Evolutionary conservation across 2,329 filamentous ascomycete genomes (phyloP).

Genomic region (Fusarium concolor): DNA sequence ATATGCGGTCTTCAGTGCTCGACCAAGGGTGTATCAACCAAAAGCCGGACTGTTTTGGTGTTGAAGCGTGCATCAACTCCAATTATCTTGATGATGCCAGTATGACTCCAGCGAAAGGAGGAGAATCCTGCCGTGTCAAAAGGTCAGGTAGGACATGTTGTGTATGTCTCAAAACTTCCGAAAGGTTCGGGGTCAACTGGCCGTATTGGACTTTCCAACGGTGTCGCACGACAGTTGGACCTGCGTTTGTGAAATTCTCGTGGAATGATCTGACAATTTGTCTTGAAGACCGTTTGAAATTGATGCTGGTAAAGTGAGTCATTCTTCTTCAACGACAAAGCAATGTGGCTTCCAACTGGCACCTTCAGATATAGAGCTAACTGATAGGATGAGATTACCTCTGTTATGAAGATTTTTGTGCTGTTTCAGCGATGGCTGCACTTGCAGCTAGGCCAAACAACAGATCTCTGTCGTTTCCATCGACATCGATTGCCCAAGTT

Average conservation of each 20-base stretch:
- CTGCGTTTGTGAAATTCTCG: slow-evolving; percentile 27
- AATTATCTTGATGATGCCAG: not conserved
- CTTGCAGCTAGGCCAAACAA: slow-evolving; percentile 2
- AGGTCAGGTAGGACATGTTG: slow-evolving; percentile 10
- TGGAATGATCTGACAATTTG: slow-evolving; percentile 32
- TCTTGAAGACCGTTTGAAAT: slow-evolving; percentile 23
- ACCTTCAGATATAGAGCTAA: not conserved
- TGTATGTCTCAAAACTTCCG: slow-evolving; percentile 33
- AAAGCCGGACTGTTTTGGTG: not conserved
- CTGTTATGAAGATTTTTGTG: not conserved
- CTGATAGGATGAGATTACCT: not conserved
- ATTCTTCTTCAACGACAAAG: not conserved
- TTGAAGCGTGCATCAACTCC: not conserved
- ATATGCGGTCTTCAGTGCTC: not conserved
- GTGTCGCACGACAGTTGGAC: slow-evolving; percentile 35
- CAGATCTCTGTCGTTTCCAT: not conserved
- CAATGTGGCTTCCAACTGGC: not conserved
- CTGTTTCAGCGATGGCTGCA: not conserved
- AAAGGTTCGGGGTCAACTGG: slow-evolving; percentile 19
- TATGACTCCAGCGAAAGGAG: not conserved
- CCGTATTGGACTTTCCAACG: slow-evolving; percentile 26
- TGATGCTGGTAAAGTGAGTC: not conserved
- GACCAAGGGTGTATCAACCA: not conserved
- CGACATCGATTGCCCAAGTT: not conserved
- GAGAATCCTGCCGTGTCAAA: not conserved